Percentiles rank a stretch among this genome's conserved stretches.
Evolutionary conservation across 2,329 filamentous ascomycete species (phyloP).

Genomic region (Tolypocladium album): DNA sequence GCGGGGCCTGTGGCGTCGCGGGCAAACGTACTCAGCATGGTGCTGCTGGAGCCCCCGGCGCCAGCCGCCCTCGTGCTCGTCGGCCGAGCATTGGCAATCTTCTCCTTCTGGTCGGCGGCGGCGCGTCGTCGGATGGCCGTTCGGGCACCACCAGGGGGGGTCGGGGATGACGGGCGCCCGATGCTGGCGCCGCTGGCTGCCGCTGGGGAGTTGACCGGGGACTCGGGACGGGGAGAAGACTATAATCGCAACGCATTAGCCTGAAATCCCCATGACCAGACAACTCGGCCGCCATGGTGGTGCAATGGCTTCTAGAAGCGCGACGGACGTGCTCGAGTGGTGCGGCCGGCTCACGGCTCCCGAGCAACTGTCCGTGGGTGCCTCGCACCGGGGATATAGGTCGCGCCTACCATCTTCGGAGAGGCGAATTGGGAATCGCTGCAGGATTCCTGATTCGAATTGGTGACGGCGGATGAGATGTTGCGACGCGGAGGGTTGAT

Average conservation of each 20-base stretch:
- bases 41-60: constrained; percentile 91
- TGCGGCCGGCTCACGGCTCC: not conserved
- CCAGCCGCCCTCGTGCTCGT: constrained; percentile 88
- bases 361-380: not conserved
- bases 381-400: not conserved
- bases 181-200: constrained; percentile 57
- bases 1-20: not conserved
- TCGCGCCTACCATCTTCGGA: constrained; percentile 20
- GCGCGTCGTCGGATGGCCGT: constrained; percentile 92
- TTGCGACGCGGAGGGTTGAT: constrained; percentile 3
- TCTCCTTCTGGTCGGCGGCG: constrained; percentile 94
- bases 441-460: constrained; percentile 20
- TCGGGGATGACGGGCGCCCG: constrained; percentile 73
- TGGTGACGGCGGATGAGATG: constrained; percentile 11
- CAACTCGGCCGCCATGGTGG: not conserved
- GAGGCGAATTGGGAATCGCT: constrained; percentile 17
- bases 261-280: no score
- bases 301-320: not conserved
- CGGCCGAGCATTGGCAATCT: constrained; percentile 85
- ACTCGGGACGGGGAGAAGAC: constrained; percentile 51
- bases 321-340: not conserved
- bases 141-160: constrained; percentile 85
- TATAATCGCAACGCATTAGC: constrained; percentile 12
- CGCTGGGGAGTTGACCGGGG: constrained; percentile 45
- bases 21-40: constrained; percentile 77